Evolutionary conservation across 768 basidiomycete genomes (phyloP).

Genomic region (Calocera viscosa): DNA sequence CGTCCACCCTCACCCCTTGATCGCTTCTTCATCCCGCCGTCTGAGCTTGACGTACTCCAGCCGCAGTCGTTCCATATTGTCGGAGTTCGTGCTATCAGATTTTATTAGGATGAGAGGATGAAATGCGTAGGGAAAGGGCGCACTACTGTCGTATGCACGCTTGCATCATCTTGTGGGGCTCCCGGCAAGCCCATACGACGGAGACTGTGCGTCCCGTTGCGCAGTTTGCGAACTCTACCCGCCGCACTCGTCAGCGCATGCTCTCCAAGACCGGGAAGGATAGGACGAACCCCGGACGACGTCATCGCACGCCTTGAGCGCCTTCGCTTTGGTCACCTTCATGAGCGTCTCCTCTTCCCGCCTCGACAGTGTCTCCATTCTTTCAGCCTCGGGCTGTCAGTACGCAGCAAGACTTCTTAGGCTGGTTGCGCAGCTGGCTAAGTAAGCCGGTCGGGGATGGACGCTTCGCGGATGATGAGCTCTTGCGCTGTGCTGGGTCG

Average conservation of each 20-base stretch:
- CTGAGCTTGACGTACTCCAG: constrained; percentile 15
- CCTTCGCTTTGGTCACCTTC: constrained; percentile 67
- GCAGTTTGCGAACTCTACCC: constrained; percentile 81
- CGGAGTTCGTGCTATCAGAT: constrained; percentile 14
- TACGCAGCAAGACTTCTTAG: too few species aligned
- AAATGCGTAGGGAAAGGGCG: constrained; percentile 23
- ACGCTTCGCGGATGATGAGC: too few species aligned
- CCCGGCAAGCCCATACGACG: constrained; percentile 72
- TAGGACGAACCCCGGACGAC: constrained; percentile 54
- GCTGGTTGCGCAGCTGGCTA: too few species aligned
- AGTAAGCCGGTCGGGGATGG: too few species aligned
- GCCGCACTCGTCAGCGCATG: not conserved
- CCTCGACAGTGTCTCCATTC: constrained; percentile 74
- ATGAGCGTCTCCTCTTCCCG: constrained; percentile 77
- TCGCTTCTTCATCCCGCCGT: not conserved
- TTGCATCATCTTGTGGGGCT: constrained; percentile 55
- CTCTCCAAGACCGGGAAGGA: not conserved
- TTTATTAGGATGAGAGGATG: not conserved
- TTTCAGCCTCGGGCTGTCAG: not conserved
- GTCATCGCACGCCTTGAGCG: constrained; percentile 63
- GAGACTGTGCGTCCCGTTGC: constrained; percentile 68
- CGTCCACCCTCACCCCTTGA: too few species aligned
- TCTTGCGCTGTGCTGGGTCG: too few species aligned
- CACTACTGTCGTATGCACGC: constrained; percentile 72
- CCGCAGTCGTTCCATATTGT: constrained; percentile 15